These are phyloP conservation scores for Massarina eburnea DNA, from an alignment of 2,329 filamentous ascomycete genomes.

Conservation along the genomic window DNA sequence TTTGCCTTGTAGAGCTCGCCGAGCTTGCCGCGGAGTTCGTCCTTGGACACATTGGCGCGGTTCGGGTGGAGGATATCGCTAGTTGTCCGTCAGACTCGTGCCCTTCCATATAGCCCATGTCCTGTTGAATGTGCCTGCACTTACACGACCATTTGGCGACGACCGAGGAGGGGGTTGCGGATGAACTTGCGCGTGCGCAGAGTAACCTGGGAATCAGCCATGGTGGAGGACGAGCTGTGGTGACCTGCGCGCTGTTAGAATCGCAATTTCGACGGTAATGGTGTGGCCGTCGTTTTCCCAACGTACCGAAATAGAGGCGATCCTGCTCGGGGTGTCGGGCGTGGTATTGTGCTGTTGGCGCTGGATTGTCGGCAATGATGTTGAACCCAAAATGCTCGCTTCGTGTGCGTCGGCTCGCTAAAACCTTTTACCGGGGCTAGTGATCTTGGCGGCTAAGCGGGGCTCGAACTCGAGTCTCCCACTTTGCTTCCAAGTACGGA, in stretches of 20 bases:
- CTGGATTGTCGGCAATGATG: slow-evolving; percentile 32
- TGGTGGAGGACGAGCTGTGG: slow-evolving; percentile 56
- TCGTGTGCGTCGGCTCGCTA: slow-evolving; percentile 15
- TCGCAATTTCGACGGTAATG: slow-evolving; percentile 5
- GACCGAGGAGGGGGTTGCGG: slow-evolving; percentile 97
- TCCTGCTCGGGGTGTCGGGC: slow-evolving; percentile 35
- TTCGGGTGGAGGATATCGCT: slow-evolving; percentile 99
- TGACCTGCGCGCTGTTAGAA: slow-evolving; percentile 32
- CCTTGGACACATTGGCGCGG: slow-evolving; percentile 98
- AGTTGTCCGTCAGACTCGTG: slow-evolving; percentile 38
- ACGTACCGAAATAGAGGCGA: slow-evolving; percentile 40
- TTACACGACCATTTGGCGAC: slow-evolving; percentile 99
- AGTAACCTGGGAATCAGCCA: slow-evolving; percentile 73
- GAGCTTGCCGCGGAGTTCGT: slow-evolving; percentile 95
- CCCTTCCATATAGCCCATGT: slow-evolving; percentile 11
- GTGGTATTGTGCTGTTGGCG: slow-evolving; percentile 33
- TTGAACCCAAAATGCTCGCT: slow-evolving; percentile 5
- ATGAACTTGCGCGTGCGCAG: slow-evolving; percentile 99
- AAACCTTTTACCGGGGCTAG: slow-evolving; percentile 13
- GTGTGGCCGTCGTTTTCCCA: slow-evolving; percentile 8
- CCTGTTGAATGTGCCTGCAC: slow-evolving; percentile 26
- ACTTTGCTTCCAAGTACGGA: too few species aligned
- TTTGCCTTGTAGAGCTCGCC: slow-evolving; percentile 95
- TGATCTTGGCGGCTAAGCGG: slow-evolving; percentile 14
- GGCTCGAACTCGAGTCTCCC: too few species aligned